Percentiles rank a stretch among this genome's conserved stretches.
Evolutionary conservation across 768 basidiomycete genomes (phyloP).

Genomic region (Lactarius sanguifluus): DNA sequence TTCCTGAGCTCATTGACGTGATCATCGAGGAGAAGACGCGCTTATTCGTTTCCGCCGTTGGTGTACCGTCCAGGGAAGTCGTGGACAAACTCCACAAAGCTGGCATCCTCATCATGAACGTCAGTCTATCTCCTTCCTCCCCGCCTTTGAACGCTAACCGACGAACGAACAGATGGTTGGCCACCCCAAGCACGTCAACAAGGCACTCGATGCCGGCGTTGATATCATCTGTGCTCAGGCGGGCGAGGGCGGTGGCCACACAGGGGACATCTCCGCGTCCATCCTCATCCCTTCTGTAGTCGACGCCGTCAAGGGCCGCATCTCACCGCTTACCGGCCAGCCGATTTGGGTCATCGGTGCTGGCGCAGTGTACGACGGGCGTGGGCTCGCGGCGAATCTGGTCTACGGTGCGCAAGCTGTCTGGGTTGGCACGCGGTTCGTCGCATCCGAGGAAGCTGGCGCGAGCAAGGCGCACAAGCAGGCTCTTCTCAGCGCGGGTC

Average conservation of each 20-base stretch:
- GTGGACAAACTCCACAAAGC: constrained; percentile 83
- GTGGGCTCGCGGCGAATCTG: constrained; percentile 83
- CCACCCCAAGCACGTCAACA: constrained; percentile 85
- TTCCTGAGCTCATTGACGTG: constrained; percentile 80
- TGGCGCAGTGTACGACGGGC: constrained; percentile 88
- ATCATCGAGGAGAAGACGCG: constrained; percentile 89
- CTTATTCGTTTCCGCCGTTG: constrained; percentile 90
- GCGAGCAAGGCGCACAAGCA: constrained; percentile 88
- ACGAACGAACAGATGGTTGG: constrained; percentile 67
- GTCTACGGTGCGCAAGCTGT: constrained; percentile 89
- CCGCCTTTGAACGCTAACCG: too few relatives aligned
- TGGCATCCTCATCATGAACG: constrained; percentile 87
- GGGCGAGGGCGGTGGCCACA: constrained; percentile 73
- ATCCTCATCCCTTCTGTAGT: constrained; percentile 92
- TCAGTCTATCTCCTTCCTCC: constrained; percentile 35
- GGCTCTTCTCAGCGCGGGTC: constrained; percentile 62
- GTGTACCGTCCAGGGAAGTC: constrained; percentile 77
- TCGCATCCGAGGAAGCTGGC: constrained; percentile 75
- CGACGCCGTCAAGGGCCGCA: constrained; percentile 74
- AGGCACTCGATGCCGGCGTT: constrained; percentile 80
- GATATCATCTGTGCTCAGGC: constrained; percentile 95
- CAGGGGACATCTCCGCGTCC: constrained; percentile 79
- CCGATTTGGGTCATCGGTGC: constrained; percentile 90
- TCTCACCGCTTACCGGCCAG: constrained; percentile 75
- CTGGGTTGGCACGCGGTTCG: constrained; percentile 70